phyloP scores from a whole-genome alignment of 345 rosid genomes.

The Boechera retrofracta region DNA sequence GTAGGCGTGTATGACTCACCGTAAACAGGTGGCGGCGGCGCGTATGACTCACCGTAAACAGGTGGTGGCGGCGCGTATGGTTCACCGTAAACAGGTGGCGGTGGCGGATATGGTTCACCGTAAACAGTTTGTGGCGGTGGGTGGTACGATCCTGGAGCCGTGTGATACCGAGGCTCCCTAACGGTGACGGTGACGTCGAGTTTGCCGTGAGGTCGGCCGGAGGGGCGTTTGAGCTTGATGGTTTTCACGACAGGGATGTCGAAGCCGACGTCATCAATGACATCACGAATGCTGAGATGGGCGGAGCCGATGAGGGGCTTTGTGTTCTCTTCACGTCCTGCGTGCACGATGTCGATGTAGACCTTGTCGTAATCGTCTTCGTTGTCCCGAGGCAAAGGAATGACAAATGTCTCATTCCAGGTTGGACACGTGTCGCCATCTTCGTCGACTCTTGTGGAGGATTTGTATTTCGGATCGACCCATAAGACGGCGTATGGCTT shows the following conservation, averaged over 20 bases:
- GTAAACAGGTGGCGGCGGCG: constrained; percentile 44
- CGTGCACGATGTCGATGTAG: constrained; percentile 73
- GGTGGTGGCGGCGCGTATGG: constrained; percentile 33
- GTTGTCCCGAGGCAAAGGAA: constrained; percentile 49
- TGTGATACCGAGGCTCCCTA: constrained; percentile 46
- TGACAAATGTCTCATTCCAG: constrained; percentile 66
- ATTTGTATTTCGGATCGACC: constrained; percentile 63
- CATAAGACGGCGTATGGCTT: constrained; percentile 77
- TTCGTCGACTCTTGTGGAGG: constrained; percentile 64
- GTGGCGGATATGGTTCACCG: constrained; percentile 37
- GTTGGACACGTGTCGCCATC: constrained; percentile 66
- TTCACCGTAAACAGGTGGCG: neutral
- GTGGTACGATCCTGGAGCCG: constrained; percentile 31
- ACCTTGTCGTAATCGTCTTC: constrained; percentile 47
- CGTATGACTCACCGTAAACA: constrained; percentile 41
- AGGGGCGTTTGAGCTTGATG: constrained; percentile 80
- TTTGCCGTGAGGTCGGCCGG: constrained; percentile 91
- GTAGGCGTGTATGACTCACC: constrained; percentile 32
- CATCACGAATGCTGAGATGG: constrained; percentile 61
- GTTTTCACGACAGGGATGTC: constrained; percentile 47
- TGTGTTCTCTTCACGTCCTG: constrained; percentile 66
- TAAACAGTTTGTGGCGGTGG: constrained; percentile 45
- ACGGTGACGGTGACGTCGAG: constrained; percentile 61
- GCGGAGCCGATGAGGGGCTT: constrained; percentile 87
- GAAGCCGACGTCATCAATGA: constrained; percentile 61